Percentiles rank a stretch among this genome's conserved stretches.
phyloP scores from a whole-genome alignment of 768 basidiomycete species.

The Pholiota microspora region DNA sequence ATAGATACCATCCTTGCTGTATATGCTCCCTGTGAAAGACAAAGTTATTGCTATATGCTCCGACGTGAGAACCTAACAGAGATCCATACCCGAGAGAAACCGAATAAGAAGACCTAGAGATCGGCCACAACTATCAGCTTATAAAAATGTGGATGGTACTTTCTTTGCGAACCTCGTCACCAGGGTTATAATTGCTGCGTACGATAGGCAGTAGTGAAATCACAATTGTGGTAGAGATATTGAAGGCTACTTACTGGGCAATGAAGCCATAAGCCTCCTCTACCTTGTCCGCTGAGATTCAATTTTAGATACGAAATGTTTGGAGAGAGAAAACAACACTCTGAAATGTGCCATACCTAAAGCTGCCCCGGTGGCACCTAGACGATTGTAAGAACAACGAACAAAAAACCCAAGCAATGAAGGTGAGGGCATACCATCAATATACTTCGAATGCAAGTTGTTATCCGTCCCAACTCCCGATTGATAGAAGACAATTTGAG shows the following conservation, averaged over 20 bases:
- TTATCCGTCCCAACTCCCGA: constrained; percentile 57
- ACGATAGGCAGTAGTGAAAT: too few relatives aligned
- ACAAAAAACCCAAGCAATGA: background rate
- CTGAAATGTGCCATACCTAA: too few relatives aligned
- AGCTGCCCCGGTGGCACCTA: constrained; percentile 63
- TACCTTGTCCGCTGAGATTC: constrained; percentile 58
- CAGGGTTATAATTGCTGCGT: constrained; percentile 63
- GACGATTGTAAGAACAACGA: constrained; percentile 4
- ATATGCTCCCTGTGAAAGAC: constrained; percentile 58
- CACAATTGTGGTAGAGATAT: too few relatives aligned
- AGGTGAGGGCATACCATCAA: constrained; percentile 46
- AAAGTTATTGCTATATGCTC: too few relatives aligned
- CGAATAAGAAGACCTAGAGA: constrained; percentile 69
- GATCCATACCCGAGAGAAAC: constrained; percentile 75
- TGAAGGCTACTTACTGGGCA: constrained; percentile 54
- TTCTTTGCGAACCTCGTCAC: constrained; percentile 58
- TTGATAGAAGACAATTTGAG: constrained; percentile 66
- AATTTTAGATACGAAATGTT: too few relatives aligned
- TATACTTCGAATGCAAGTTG: constrained; percentile 54
- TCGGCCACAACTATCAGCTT: constrained; percentile 8
- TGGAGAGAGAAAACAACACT: too few relatives aligned
- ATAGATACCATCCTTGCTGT: constrained; percentile 73
- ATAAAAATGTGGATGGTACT: background rate
- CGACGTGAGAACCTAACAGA: too few relatives aligned
- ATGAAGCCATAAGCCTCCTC: constrained; percentile 82